A percentile compares a stretch with the other conserved stretches of the same genome.
Conservation (phyloP, 306 rosid genomes). For the Corylus americana region DNA sequence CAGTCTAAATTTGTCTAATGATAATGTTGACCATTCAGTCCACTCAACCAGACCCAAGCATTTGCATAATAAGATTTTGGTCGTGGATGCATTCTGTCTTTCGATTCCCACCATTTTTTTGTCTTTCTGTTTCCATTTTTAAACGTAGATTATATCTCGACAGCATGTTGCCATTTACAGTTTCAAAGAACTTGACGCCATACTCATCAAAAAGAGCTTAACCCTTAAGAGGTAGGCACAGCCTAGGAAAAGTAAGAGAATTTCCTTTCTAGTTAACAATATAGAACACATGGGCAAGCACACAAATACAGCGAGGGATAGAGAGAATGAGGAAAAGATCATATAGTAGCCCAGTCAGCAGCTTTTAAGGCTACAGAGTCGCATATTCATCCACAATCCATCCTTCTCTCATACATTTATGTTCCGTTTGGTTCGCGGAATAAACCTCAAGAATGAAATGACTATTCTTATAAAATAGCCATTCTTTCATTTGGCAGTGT, state of each 20-base stretch:
- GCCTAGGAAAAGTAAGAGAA: slow-evolving; percentile 46
- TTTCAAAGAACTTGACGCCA: slow-evolving; percentile 84
- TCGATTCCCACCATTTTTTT: too few species aligned
- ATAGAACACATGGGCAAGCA: neutral
- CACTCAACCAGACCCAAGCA: too few species aligned
- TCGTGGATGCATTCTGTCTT: too few species aligned
- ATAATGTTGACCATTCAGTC: too few species aligned
- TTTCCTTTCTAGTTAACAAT: neutral
- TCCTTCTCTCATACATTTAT: neutral
- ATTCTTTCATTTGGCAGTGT: too few species aligned
- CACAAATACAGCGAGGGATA: neutral
- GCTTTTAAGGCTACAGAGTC: neutral
- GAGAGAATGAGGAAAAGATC: neutral
- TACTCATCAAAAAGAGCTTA: slow-evolving; percentile 94
- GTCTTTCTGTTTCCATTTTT: neutral
- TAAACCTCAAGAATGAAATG: too few species aligned
- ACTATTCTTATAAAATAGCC: too few species aligned
- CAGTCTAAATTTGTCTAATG: too few species aligned
- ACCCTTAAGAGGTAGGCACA: slow-evolving; percentile 76
- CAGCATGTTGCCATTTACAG: slow-evolving; percentile 54
- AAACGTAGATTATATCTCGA: slow-evolving; percentile 13
- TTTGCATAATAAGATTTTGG: too few species aligned
- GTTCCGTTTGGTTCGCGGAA: too few species aligned
- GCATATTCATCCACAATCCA: neutral
- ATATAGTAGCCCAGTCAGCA: slow-evolving; percentile 1